Evolutionary conservation across 805 yeast species (phyloP).

Genomic region (Candida parachauliodes): DNA sequence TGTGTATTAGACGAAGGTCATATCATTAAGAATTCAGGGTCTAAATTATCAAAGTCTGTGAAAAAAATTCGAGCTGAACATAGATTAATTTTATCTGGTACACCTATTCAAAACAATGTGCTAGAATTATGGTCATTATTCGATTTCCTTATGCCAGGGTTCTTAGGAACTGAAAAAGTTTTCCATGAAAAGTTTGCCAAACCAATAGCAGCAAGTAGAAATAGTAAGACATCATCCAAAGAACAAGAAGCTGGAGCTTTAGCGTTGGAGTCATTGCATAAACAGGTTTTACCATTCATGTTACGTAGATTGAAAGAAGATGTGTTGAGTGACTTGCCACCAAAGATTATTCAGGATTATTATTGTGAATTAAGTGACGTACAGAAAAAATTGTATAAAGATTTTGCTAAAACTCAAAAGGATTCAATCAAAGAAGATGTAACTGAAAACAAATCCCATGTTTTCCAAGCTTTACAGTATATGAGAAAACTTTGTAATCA

Average conservation of each 20-base stretch:
- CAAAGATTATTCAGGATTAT: constrained; percentile 96
- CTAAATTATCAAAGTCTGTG: constrained; percentile 86
- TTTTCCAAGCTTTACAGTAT: constrained; percentile 95
- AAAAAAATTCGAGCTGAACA: constrained; percentile 82
- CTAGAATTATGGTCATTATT: constrained; percentile 96
- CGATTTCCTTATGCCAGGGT: constrained; percentile 98
- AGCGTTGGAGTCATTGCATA: constrained; percentile 93
- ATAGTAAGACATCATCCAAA: constrained; percentile 80
- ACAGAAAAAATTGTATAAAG: constrained; percentile 83
- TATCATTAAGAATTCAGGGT: constrained; percentile 85
- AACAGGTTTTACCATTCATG: constrained; percentile 95
- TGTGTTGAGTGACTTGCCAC: constrained; percentile 93
- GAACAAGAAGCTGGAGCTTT: constrained; percentile 97
- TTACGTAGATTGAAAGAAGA: constrained; percentile 94
- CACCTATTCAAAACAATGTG: constrained; percentile 97
- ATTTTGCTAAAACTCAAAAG: constrained; percentile 85
- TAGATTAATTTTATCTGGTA: constrained; percentile 87
- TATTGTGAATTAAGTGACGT: constrained; percentile 92
- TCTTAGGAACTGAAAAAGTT: constrained; percentile 88
- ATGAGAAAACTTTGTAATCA: constrained; percentile 97
- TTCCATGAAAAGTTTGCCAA: constrained; percentile 96
- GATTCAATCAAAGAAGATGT: constrained; percentile 64
- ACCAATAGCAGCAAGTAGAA: constrained; percentile 92
- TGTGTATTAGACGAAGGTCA: constrained; percentile 98
- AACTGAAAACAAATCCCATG: constrained; percentile 72